Percentiles rank a stretch among this genome's conserved stretches.
These are phyloP conservation scores for Ganoderma lingzhi DNA, from an alignment of 1,284 basidiomycete species.

Conservation along the genomic window DNA sequence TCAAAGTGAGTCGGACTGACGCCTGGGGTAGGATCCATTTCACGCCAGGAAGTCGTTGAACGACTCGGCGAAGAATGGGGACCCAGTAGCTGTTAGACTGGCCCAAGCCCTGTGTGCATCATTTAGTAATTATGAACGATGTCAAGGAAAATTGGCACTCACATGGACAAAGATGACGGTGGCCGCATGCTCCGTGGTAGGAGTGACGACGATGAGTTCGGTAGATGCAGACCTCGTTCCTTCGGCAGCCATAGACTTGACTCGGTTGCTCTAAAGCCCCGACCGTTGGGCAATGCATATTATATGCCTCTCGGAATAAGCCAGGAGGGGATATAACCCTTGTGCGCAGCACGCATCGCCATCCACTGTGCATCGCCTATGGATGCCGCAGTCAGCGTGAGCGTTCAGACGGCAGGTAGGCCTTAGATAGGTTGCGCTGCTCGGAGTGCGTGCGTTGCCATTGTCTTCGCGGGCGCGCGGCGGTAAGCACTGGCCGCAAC, in stretches of 20 bases:
- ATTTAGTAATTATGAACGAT: conserved; percentile 9
- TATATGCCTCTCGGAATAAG: conserved; percentile 16
- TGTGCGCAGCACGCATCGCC: conserved; percentile 35
- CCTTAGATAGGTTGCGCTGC: conserved; percentile 2
- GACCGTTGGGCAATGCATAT: background rate
- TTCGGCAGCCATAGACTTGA: conserved; percentile 23
- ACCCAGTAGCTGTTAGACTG: conserved; percentile 48
- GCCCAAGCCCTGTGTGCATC: conserved; percentile 47
- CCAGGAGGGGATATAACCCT: conserved; percentile 19
- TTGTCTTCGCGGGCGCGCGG: conserved; percentile 13
- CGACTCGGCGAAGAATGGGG: conserved; percentile 42
- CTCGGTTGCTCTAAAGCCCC: conserved; percentile 14
- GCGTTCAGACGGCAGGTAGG: background rate
- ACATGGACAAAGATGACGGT: conserved; percentile 51
- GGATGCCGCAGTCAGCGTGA: conserved; percentile 31
- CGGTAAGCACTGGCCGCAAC: conserved; percentile 14
- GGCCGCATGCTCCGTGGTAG: conserved; percentile 33
- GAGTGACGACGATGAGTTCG: conserved; percentile 24
- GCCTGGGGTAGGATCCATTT: conserved; percentile 55
- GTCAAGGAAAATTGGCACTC: conserved; percentile 19
- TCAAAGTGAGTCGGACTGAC: conserved; percentile 38
- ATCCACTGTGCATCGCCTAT: conserved; percentile 32
- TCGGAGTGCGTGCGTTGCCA: conserved; percentile 6
- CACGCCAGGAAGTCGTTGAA: conserved; percentile 47
- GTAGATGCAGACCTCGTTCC: conserved; percentile 1